These are phyloP conservation scores for Hansfordia pulvinata DNA, from an alignment of 2,329 filamentous ascomycete genomes.

Conservation along the genomic window DNA sequence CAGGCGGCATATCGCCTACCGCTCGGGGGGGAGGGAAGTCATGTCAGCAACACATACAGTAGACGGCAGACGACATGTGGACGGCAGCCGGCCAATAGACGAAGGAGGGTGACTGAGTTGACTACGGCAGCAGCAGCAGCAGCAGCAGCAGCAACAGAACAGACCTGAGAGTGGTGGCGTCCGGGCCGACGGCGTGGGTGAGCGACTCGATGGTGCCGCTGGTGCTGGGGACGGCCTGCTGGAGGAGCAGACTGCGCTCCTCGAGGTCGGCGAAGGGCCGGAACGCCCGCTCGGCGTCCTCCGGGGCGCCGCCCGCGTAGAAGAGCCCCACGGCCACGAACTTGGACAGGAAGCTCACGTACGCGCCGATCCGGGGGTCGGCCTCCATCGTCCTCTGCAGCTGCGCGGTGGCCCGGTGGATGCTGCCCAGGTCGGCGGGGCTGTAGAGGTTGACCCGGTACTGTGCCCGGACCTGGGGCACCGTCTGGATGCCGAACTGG, in stretches of 20 bases:
- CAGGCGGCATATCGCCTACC: no score
- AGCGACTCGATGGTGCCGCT: slow-evolving; percentile 1
- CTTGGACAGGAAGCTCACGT: slow-evolving; percentile 4
- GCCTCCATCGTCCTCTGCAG: slow-evolving; percentile 8
- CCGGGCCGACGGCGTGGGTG: slow-evolving; percentile 1
- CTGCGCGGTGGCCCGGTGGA: slow-evolving; percentile 3
- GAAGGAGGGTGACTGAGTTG: no score
- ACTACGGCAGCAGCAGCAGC: no score
- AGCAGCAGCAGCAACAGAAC: no score
- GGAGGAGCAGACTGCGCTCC: slow-evolving; percentile 4
- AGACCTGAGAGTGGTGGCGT: no score
- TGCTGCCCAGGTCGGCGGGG: slow-evolving; percentile 5
- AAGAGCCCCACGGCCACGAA: slow-evolving; percentile 5
- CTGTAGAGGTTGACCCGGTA: slow-evolving; percentile 7
- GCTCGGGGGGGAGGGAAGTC: no score
- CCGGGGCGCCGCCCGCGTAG: slow-evolving; percentile 5
- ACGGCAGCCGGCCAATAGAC: no score
- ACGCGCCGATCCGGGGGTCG: slow-evolving; percentile 6
- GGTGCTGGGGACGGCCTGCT: slow-evolving; percentile 1
- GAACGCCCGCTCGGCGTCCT: slow-evolving; percentile 4
- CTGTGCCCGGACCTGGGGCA: slow-evolving; percentile 6
- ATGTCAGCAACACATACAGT: no score
- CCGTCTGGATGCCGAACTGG: slow-evolving; percentile 6
- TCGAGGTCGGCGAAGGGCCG: slow-evolving; percentile 6
- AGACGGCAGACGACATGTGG: no score